A percentile compares a stretch with the other conserved stretches of the same genome.
These are phyloP conservation scores for Aspergillus biplanus DNA, from an alignment of 495 filamentous ascomycete species.

Conservation along the genomic window DNA sequence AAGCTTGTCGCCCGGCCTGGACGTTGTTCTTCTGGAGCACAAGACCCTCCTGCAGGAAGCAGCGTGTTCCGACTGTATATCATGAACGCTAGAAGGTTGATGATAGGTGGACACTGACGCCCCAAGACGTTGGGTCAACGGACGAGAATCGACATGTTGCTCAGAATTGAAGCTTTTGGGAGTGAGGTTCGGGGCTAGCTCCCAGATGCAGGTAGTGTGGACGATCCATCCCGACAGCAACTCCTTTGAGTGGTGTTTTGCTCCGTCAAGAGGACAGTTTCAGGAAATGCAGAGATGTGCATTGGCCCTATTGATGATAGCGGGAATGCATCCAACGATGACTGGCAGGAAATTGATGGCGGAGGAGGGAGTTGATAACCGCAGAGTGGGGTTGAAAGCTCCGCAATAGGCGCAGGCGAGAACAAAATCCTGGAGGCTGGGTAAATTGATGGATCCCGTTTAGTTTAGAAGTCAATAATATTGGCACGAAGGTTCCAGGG, in stretches of 20 bases:
- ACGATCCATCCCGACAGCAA: constrained; percentile 28
- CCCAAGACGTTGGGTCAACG: constrained; percentile 39
- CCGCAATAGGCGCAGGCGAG: constrained; percentile 32
- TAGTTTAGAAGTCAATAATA: constrained; percentile 22
- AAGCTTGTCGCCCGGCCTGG: constrained; percentile 24
- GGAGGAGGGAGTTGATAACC: constrained; percentile 32
- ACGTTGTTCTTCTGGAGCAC: constrained; percentile 19
- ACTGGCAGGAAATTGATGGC: constrained; percentile 31
- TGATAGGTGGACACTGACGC: constrained; percentile 33
- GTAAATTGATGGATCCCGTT: constrained; percentile 20
- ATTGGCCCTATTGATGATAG: constrained; percentile 34
- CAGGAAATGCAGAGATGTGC: constrained; percentile 21
- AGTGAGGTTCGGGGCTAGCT: constrained; percentile 37
- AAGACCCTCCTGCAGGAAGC: constrained; percentile 26
- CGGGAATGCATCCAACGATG: constrained; percentile 29
- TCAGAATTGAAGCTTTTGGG: constrained; percentile 30
- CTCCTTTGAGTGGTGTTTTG: constrained; percentile 18
- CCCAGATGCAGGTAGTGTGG: constrained; percentile 26
- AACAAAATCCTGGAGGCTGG: constrained; percentile 33
- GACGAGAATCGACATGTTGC: constrained; percentile 25
- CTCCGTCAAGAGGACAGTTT: constrained; percentile 18
- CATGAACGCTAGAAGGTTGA: constrained; percentile 17
- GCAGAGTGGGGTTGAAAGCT: constrained; percentile 31
- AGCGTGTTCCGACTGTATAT: constrained; percentile 21
- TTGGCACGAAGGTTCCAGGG: constrained; percentile 24